phyloP scores from a whole-genome alignment of 2,329 filamentous ascomycete species.

The Penicillium aurantiogriseum region DNA sequence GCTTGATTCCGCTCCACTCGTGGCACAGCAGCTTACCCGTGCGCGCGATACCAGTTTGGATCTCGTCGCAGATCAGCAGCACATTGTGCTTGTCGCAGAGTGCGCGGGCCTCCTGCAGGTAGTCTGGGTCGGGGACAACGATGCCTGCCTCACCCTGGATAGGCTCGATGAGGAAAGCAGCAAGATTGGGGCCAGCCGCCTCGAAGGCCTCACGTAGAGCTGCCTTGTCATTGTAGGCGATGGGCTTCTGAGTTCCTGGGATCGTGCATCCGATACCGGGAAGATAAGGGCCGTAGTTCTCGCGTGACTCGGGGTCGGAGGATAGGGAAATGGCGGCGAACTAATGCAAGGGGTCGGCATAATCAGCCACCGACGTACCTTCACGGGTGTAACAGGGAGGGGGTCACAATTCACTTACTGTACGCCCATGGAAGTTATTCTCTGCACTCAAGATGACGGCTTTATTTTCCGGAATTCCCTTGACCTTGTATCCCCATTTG shows the following conservation, averaged over 20 bases:
- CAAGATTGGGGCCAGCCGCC: slow-evolving; percentile 77
- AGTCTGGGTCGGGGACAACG: slow-evolving; percentile 87
- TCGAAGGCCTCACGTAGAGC: slow-evolving; percentile 79
- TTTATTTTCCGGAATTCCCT: slow-evolving; percentile 80
- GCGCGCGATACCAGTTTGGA: slow-evolving; percentile 94
- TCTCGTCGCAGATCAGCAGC: slow-evolving; percentile 95
- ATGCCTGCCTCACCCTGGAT: slow-evolving; percentile 98
- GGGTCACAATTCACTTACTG: slow-evolving; percentile 57
- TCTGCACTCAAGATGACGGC: slow-evolving; percentile 79
- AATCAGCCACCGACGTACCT: slow-evolving; percentile 2
- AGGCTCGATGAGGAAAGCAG: slow-evolving; percentile 91
- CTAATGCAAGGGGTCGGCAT: slow-evolving; percentile 43
- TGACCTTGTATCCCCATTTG: slow-evolving; percentile 98
- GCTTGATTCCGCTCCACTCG: slow-evolving; percentile 93
- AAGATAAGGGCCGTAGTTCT: slow-evolving; percentile 95
- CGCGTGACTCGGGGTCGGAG: slow-evolving; percentile 88
- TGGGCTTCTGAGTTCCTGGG: slow-evolving; percentile 72
- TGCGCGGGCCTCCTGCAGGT: slow-evolving; percentile 73
- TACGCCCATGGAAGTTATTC: slow-evolving; percentile 96
- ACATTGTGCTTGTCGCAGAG: slow-evolving; percentile 96
- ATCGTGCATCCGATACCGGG: slow-evolving; percentile 77
- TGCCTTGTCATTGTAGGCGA: slow-evolving; percentile 81
- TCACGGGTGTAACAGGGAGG: slow-evolving; percentile 3
- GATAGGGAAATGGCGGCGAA: slow-evolving; percentile 96
- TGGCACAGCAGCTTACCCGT: slow-evolving; percentile 92